Conservation (phyloP, 495 filamentous ascomycete species). For the Aspergillus carlsbadensis region DNA sequence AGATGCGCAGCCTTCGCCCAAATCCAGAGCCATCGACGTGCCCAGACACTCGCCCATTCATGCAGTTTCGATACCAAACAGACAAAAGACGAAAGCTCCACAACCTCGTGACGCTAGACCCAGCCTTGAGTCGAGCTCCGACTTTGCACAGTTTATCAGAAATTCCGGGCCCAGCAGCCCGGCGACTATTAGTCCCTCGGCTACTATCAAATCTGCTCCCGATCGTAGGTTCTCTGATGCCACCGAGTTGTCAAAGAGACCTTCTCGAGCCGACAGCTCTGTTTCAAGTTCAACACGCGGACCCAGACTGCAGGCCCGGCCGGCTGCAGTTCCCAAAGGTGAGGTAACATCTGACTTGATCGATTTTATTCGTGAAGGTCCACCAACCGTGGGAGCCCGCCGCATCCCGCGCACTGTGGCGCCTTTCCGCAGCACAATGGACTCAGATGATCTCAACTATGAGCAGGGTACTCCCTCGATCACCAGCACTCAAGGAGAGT, state of each 20-base stretch:
- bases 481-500: conserved; percentile 43
- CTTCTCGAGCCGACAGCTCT: conserved; percentile 20
- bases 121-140: conserved; percentile 61
- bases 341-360: conserved; percentile 81
- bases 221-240: conserved; percentile 21
- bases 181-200: conserved; percentile 4
- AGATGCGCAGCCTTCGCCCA: conserved; percentile 18
- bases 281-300: conserved; percentile 24
- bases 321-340: conserved; percentile 57
- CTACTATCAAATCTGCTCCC: conserved; percentile 2
- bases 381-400: conserved; percentile 55
- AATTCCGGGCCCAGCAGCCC: conserved; percentile 45
- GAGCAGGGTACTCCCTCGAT: conserved; percentile 37
- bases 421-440: conserved; percentile 80
- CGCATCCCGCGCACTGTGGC: conserved; percentile 81
- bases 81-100: conserved; percentile 31
- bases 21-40: conserved; percentile 22
- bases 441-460: conserved; percentile 70
- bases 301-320: conserved; percentile 65
- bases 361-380: conserved; percentile 88
- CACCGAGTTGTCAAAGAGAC: conserved; percentile 20
- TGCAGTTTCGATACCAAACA: conserved; percentile 24
- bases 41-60: conserved; percentile 33
- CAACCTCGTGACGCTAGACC: conserved; percentile 69
- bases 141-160: conserved; percentile 81